Percentiles rank a stretch among this genome's conserved stretches.
These are phyloP conservation scores for Candida sanyaensis DNA, from an alignment of 1,139 yeast genomes.

Conservation along the genomic window DNA sequence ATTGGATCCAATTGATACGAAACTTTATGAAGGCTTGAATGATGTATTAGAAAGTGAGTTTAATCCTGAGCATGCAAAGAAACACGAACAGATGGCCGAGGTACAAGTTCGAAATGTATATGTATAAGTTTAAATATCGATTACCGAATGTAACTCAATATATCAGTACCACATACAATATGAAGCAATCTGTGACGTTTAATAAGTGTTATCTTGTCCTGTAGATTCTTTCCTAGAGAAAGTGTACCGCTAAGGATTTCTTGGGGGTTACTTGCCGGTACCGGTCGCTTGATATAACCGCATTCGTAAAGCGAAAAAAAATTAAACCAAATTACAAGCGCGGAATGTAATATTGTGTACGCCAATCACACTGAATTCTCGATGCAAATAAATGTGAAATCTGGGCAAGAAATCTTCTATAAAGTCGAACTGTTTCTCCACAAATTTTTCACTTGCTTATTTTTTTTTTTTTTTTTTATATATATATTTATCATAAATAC, in stretches of 20 bases:
- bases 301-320: background rate
- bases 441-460: background rate
- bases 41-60: slow-evolving; percentile 21
- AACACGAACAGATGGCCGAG: background rate
- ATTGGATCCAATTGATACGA: slow-evolving; percentile 14
- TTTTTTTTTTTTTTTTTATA: too few relatives aligned
- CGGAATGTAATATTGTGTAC: background rate
- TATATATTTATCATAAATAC: background rate
- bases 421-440: background rate
- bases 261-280: background rate
- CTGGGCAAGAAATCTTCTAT: background rate
- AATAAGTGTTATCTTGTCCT: too few relatives aligned
- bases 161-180: too few relatives aligned
- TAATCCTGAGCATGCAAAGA: background rate
- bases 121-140: background rate
- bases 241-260: background rate
- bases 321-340: background rate
- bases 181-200: too few relatives aligned
- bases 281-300: background rate
- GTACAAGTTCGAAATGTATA: background rate
- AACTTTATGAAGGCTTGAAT: slow-evolving; percentile 14
- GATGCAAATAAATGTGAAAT: background rate
- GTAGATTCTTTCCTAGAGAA: too few relatives aligned
- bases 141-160: background rate
- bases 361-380: background rate